Conservation (phyloP, 495 filamentous ascomycete species). For the Lasiosphaeris hirsuta region DNA sequence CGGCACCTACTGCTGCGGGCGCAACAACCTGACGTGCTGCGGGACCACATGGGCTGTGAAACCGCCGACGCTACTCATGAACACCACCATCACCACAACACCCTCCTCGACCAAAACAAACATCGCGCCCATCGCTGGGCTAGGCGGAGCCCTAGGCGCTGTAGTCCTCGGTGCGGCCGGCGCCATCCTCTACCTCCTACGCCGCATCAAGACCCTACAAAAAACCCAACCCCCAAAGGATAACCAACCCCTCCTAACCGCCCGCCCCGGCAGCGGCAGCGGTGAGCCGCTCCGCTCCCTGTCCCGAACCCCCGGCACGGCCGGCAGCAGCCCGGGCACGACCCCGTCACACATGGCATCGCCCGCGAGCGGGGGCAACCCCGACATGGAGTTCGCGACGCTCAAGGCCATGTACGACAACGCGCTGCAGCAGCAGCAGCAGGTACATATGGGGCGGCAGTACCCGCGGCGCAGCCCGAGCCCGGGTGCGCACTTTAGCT, state of each 20-base stretch:
- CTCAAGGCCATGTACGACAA: constrained; percentile 3
- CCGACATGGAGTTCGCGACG: background rate
- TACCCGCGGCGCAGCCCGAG: no score
- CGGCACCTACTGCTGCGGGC: constrained; percentile 26
- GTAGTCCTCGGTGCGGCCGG: constrained; percentile 6
- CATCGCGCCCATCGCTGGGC: background rate
- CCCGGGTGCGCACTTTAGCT: no score
- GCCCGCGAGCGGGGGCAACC: background rate
- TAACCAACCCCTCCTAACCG: no score
- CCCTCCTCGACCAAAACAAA: background rate
- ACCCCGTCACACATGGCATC: background rate
- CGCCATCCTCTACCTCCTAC: constrained; percentile 1
- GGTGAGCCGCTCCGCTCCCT: background rate
- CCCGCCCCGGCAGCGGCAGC: no score
- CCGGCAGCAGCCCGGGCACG: background rate
- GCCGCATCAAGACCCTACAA: background rate
- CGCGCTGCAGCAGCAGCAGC: no score
- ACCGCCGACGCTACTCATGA: constrained; percentile 9
- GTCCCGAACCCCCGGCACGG: background rate
- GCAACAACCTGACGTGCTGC: constrained; percentile 27
- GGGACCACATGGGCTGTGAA: constrained; percentile 21
- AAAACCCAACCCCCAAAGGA: no score
- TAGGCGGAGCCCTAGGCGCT: constrained; percentile 9
- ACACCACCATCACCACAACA: background rate
- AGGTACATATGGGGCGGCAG: no score